phyloP scores from a whole-genome alignment of 768 basidiomycete species.

The Hortiboletus campestris region DNA sequence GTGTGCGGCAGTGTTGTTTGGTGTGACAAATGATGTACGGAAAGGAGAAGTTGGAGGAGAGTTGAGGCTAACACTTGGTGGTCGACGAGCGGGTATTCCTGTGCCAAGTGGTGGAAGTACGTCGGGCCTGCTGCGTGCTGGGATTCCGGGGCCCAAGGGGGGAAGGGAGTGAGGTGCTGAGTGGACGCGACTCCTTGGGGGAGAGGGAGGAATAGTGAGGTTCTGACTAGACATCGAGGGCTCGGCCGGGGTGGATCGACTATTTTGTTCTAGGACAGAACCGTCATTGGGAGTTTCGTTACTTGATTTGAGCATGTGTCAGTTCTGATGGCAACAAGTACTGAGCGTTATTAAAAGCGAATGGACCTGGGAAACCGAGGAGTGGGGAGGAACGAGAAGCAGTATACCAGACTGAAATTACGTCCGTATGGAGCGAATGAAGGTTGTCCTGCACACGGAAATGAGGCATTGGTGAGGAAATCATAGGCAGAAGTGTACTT shows the following conservation, averaged over 20 bases:
- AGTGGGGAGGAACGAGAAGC: neutral
- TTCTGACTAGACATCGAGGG: slow-evolving; percentile 3
- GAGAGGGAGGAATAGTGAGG: slow-evolving; percentile 14
- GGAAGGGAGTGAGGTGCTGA: slow-evolving; percentile 23
- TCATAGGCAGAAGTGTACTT: neutral
- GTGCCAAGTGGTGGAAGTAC: slow-evolving; percentile 22
- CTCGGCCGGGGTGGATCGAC: neutral
- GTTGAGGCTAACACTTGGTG: slow-evolving; percentile 21
- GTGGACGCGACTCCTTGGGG: slow-evolving; percentile 27
- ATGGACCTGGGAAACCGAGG: neutral
- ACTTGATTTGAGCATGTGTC: slow-evolving; percentile 42
- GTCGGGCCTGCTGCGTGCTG: slow-evolving; percentile 18
- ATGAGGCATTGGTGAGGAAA: neutral
- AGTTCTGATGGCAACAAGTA: neutral
- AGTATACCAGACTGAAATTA: neutral
- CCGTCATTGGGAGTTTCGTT: slow-evolving; percentile 37
- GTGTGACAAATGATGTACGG: slow-evolving; percentile 22
- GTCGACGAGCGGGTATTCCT: slow-evolving; percentile 29
- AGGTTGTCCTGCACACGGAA: neutral
- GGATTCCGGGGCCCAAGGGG: slow-evolving; percentile 21
- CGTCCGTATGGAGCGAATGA: neutral
- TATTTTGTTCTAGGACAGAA: slow-evolving; percentile 8
- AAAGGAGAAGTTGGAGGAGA: slow-evolving; percentile 35
- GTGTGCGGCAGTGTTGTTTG: slow-evolving; percentile 12
- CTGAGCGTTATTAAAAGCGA: neutral